These are phyloP conservation scores for Apiotrichum sp. DNA, from an alignment of 1,284 basidiomycete genomes.

Conservation along the genomic window DNA sequence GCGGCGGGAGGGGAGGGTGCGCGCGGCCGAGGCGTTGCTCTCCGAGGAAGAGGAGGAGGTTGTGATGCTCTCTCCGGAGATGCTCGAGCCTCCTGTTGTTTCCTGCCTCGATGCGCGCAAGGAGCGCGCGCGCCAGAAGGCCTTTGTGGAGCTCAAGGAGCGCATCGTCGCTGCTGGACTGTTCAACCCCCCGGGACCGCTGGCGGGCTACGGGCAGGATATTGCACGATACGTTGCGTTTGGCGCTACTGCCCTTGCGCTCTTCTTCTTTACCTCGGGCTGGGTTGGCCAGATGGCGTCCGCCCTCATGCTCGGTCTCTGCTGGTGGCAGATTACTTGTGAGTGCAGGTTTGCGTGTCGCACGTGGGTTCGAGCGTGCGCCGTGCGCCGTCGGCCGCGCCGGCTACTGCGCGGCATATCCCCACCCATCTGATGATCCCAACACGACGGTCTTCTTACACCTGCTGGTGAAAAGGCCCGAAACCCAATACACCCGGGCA, in stretches of 20 bases:
- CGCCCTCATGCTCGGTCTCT: slow-evolving; percentile 73
- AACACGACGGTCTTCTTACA: slow-evolving; percentile 62
- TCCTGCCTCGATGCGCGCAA: slow-evolving; percentile 54
- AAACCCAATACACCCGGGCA: too few species aligned
- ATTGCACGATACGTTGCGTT: slow-evolving; percentile 52
- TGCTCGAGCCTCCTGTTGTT: slow-evolving; percentile 49
- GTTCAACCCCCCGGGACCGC: slow-evolving; percentile 67
- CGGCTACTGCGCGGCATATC: neutral
- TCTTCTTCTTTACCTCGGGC: slow-evolving; percentile 31
- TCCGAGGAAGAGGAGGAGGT: slow-evolving; percentile 1
- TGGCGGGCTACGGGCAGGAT: slow-evolving; percentile 87
- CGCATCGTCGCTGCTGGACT: slow-evolving; percentile 72
- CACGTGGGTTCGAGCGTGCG: too few species aligned
- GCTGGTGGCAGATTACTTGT: slow-evolving; percentile 87
- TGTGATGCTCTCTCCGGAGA: slow-evolving; percentile 21
- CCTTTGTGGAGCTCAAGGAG: slow-evolving; percentile 74
- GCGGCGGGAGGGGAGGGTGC: slow-evolving; percentile 37
- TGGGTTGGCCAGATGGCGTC: slow-evolving; percentile 55
- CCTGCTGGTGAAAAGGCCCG: too few species aligned
- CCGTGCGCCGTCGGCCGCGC: too few species aligned
- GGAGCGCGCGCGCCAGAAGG: slow-evolving; percentile 67
- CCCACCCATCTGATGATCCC: neutral
- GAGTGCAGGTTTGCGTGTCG: slow-evolving; percentile 12
- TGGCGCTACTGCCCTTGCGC: slow-evolving; percentile 11
- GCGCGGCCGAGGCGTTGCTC: slow-evolving; percentile 17